Evolutionary conservation across 305 asterid genomes (phyloP).

Genomic region (Fraxinus platypoda): DNA sequence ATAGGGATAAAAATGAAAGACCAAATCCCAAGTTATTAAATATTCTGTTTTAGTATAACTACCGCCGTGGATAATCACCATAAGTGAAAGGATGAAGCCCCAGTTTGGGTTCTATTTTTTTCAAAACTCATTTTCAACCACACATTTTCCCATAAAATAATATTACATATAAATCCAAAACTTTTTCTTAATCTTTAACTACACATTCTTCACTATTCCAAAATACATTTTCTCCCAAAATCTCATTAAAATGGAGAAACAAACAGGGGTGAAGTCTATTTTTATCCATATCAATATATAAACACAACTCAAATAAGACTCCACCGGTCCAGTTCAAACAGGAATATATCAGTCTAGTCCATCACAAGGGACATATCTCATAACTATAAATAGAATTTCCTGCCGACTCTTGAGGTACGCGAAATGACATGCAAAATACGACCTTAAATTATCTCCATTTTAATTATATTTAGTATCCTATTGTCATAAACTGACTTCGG

Average conservation of each 20-base stretch:
- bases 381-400: not conserved
- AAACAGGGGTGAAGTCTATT: not conserved
- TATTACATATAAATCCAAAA: too few species aligned
- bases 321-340: not conserved
- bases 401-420: not conserved
- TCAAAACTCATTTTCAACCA: too few species aligned
- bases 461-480: not conserved
- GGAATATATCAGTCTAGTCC: not conserved
- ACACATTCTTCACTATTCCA: too few species aligned
- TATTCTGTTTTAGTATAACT: not conserved
- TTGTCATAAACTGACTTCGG: not conserved
- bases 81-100: not conserved
- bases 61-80: not conserved
- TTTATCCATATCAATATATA: too few species aligned
- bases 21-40: not conserved
- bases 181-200: too few species aligned
- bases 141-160: too few species aligned
- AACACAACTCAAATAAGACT: not conserved
- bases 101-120: too few species aligned
- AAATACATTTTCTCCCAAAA: too few species aligned
- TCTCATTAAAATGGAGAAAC: too few species aligned
- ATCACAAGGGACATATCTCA: not conserved
- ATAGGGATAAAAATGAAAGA: not conserved
- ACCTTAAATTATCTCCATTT: too few species aligned
- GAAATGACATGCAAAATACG: not conserved